Percentiles rank a stretch among this genome's conserved stretches.
Conservation (phyloP, 106 monocot species). For the Platanthera zijinensis region DNA sequence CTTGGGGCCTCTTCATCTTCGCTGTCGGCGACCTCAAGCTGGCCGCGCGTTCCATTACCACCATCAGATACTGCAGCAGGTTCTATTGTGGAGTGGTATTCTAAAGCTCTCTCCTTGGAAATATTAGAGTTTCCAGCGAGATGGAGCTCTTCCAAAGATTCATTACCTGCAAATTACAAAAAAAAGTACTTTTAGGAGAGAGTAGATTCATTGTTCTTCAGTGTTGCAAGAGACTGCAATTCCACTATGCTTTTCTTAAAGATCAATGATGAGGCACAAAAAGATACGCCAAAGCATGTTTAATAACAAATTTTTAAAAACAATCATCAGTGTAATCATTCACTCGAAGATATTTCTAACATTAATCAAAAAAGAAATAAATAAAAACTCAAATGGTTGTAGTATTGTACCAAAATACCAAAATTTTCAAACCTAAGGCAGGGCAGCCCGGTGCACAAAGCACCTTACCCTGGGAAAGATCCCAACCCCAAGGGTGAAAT, state of each 20-base stretch:
- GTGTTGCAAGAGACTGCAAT: not conserved
- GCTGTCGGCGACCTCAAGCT: conserved; percentile 46
- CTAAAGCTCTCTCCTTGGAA: conserved; percentile 20
- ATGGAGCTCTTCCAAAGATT: conserved; percentile 69
- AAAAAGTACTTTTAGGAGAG: not conserved
- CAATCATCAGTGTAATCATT: too few relatives aligned
- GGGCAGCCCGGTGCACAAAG: too few relatives aligned
- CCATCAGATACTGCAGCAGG: not conserved
- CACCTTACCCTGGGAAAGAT: too few relatives aligned
- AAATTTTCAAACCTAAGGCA: too few relatives aligned
- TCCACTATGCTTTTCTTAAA: not conserved
- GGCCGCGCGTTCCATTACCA: not conserved
- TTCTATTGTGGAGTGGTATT: not conserved
- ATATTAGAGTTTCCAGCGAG: conserved; percentile 49
- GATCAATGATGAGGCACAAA: not conserved
- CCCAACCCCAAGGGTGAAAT: too few relatives aligned
- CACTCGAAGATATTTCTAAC: too few relatives aligned
- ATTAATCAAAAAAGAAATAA: too few relatives aligned
- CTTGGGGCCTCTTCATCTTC: conserved; percentile 31
- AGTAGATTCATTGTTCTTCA: not conserved
- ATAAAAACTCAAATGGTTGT: too few relatives aligned
- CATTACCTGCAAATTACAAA: conserved; percentile 37
- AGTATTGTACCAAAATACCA: too few relatives aligned
- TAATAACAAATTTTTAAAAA: too few relatives aligned
- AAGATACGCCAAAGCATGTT: not conserved